Conservation (phyloP, 176 grass and related monocot genomes). For the Cenchrus purpureus region DNA sequence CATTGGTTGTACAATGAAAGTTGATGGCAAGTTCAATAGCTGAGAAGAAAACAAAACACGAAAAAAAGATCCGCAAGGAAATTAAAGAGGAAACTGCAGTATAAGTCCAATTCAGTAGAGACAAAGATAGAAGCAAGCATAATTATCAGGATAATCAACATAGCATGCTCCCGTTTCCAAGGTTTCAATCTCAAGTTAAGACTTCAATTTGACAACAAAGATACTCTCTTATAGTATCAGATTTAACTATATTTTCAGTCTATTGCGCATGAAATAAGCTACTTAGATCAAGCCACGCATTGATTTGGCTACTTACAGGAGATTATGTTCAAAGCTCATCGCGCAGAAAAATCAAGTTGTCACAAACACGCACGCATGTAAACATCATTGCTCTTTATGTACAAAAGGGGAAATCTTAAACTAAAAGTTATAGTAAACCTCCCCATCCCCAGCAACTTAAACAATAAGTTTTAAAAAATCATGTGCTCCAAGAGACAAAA, state of each 20-base stretch:
- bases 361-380: neutral
- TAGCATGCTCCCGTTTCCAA: neutral
- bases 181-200: neutral
- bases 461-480: neutral
- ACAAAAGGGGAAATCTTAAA: neutral
- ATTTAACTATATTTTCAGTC: neutral
- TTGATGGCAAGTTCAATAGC: neutral
- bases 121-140: neutral
- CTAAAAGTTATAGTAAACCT: neutral
- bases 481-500: neutral
- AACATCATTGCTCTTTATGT: neutral
- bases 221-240: slow-evolving; percentile 5
- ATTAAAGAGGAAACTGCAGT: neutral
- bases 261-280: neutral
- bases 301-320: slow-evolving; percentile 10
- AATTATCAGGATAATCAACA: neutral
- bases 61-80: neutral
- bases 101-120: neutral
- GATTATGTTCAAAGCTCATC: neutral
- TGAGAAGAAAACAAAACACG: neutral
- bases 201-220: neutral
- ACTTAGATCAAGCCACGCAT: neutral
- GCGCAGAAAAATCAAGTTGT: neutral
- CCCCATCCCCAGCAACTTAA: neutral
- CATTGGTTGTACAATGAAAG: neutral